Base-by-base conservation (phyloP, 768 basidiomycete species). In the Cyclocybe aegerita region DNA sequence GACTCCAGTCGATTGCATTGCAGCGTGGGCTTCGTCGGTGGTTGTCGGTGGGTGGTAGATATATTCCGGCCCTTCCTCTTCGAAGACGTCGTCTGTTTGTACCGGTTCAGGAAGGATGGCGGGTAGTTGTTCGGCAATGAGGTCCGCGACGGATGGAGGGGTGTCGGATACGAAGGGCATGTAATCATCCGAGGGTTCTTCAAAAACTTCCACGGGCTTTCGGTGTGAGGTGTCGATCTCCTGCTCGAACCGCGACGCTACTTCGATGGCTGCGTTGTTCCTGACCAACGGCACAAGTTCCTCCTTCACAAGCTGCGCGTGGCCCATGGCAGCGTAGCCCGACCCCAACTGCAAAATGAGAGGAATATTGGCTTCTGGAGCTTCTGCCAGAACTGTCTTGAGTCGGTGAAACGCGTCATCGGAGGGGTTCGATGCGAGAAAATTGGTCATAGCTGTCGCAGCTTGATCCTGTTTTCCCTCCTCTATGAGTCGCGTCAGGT, bases 261-360 rank as follows among this genome's bases (percentile, higher is more conserved):
- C 50, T 15, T 46, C 48, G 5, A 39, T 12, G 30, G 45, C 52
- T 15, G 49, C 55, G 31, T 56, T 46, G 2, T 42, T 34, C 17
- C 47, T 44, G 16, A 68, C 49, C 9, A 65, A 23, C 8, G 71
- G 69, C 8, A 66, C 32, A 44, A 71, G 50, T 16, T 60, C 51
- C 5, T 59, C 41, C 35, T 56, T 33, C 8, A 68, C 60, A 6
- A 68, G 33, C 11, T 37, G 5, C 5, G 35, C 49, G 49, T 76
- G 77, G 0, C 83, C 83, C 55, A 79, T 82, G 12, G 67, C 63
- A 3, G 75, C 75, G n/a, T 71, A 67, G 4, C 72, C 62, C 39
- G 72, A 47, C 14, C 73, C 79, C 43, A 82, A 78, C 10, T 62
- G 68, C 48, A 71, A 58, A 11, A 79, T 52, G 17, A 79, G 65